These are phyloP conservation scores for Phytophthora crassamura DNA, from an alignment of 352 stramenopile species.

Conservation along the genomic window DNA sequence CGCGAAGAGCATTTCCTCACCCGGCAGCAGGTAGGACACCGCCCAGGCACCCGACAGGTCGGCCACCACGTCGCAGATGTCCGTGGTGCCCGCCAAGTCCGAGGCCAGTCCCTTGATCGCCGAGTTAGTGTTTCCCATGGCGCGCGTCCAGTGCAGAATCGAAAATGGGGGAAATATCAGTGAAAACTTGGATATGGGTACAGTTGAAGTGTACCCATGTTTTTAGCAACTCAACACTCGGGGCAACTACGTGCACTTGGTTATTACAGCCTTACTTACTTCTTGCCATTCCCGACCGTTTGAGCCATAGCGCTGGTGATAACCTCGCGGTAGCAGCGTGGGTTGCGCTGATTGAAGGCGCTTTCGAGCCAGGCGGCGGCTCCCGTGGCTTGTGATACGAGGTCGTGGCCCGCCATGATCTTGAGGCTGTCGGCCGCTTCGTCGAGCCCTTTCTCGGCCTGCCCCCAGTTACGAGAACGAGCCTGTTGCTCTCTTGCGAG, in stretches of 20 bases:
- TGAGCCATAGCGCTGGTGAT: constrained; percentile 29
- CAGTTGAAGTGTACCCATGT: constrained; percentile 21
- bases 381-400: constrained; percentile 34
- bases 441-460: constrained; percentile 38
- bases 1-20: constrained; percentile 52
- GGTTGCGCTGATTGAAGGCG: constrained; percentile 38
- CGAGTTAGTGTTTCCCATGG: constrained; percentile 36
- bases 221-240: no score
- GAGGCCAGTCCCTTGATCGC: constrained; percentile 50
- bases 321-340: constrained; percentile 43
- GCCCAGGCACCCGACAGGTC: constrained; percentile 35
- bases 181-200: constrained; percentile 19
- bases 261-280: constrained; percentile 12
- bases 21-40: constrained; percentile 43
- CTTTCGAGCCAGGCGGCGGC: constrained; percentile 42
- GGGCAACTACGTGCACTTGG: background rate
- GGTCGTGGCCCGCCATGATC: constrained; percentile 31
- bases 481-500: constrained; percentile 50
- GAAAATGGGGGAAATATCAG: constrained; percentile 16
- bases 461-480: constrained; percentile 39
- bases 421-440: constrained; percentile 44
- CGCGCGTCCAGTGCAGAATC: constrained; percentile 22
- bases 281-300: constrained; percentile 25
- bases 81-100: constrained; percentile 52
- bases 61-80: constrained; percentile 52